These are phyloP conservation scores for Cyberlindnera saturnus DNA, from an alignment of 805 yeast genomes.

Conservation along the genomic window DNA sequence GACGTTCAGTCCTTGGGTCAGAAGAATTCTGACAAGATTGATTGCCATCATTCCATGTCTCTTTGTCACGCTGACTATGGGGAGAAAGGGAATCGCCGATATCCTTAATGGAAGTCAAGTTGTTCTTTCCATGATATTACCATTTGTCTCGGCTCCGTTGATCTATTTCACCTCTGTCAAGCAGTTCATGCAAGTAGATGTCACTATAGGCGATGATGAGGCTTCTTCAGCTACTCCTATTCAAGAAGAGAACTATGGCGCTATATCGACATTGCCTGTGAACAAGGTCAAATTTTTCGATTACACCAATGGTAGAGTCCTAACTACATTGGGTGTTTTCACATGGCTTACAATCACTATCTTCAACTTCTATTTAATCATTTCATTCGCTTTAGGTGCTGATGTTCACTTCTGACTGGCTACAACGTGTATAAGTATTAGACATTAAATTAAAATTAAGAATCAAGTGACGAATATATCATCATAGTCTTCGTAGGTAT, in stretches of 20 bases:
- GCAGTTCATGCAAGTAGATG: constrained; percentile 54
- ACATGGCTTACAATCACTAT: constrained; percentile 70
- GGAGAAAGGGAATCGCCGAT: constrained; percentile 73
- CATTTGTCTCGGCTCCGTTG: constrained; percentile 84
- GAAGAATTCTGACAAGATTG: constrained; percentile 75
- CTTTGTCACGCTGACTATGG: constrained; percentile 62
- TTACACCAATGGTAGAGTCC: constrained; percentile 59
- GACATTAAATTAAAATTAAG: too few relatives aligned
- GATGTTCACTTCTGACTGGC: constrained; percentile 39
- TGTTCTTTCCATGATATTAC: constrained; percentile 70
- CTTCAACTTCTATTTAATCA: constrained; percentile 64
- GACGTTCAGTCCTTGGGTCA: constrained; percentile 74
- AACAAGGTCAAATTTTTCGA: constrained; percentile 37
- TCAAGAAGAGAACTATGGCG: constrained; percentile 21
- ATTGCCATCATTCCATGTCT: constrained; percentile 84
- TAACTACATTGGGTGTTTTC: constrained; percentile 47
- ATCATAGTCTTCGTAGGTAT: too few relatives aligned
- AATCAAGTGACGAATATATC: too few relatives aligned
- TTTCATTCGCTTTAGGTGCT: constrained; percentile 41
- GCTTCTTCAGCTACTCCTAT: constrained; percentile 1
- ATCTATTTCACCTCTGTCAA: constrained; percentile 73
- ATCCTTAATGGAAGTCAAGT: constrained; percentile 82
- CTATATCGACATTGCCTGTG: constrained; percentile 2
- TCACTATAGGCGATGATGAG: constrained; percentile 17
- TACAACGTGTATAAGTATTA: neutral